These are phyloP conservation scores for Xylariaceae sp. DNA, from an alignment of 2,329 filamentous ascomycete species.

Conservation along the genomic window DNA sequence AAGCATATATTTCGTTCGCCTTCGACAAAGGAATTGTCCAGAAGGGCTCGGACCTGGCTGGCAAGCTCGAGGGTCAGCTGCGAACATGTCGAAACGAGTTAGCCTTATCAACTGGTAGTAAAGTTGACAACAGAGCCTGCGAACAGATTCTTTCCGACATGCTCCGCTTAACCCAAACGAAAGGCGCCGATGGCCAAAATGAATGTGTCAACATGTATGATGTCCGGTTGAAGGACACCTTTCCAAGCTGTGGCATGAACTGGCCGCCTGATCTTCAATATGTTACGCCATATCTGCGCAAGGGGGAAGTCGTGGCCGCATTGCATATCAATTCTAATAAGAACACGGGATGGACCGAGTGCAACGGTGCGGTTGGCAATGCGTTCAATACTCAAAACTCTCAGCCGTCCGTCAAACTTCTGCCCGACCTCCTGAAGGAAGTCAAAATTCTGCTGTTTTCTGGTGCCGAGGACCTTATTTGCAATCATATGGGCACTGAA, in stretches of 20 bases:
- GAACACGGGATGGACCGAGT: slow-evolving; percentile 86
- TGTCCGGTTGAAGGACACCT: slow-evolving; percentile 74
- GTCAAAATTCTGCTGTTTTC: slow-evolving; percentile 85
- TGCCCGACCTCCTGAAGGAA: slow-evolving; percentile 74
- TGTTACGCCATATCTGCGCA: slow-evolving; percentile 80
- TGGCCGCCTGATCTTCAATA: slow-evolving; percentile 84
- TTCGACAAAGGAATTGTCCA: slow-evolving; percentile 71
- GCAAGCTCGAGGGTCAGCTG: slow-evolving; percentile 64
- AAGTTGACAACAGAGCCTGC: slow-evolving; percentile 67
- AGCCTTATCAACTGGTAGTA: slow-evolving; percentile 46
- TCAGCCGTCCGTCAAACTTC: slow-evolving; percentile 64
- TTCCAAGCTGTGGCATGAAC: slow-evolving; percentile 89
- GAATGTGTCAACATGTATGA: slow-evolving; percentile 97
- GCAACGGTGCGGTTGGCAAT: slow-evolving; percentile 70
- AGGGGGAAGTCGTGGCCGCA: slow-evolving; percentile 71
- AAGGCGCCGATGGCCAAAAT: slow-evolving; percentile 45
- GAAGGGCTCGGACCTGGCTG: slow-evolving; percentile 59
- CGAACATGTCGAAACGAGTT: slow-evolving; percentile 63
- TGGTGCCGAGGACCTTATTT: slow-evolving; percentile 90
- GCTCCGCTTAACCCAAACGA: slow-evolving; percentile 58
- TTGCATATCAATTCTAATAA: slow-evolving; percentile 80
- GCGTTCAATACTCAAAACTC: slow-evolving; percentile 70
- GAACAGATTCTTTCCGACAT: slow-evolving; percentile 73
- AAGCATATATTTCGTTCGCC: slow-evolving; percentile 75
- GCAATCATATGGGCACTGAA: slow-evolving; percentile 94